phyloP scores from a whole-genome alignment of 2,329 filamentous ascomycete species.

The Colletotrichum tamarilloi region DNA sequence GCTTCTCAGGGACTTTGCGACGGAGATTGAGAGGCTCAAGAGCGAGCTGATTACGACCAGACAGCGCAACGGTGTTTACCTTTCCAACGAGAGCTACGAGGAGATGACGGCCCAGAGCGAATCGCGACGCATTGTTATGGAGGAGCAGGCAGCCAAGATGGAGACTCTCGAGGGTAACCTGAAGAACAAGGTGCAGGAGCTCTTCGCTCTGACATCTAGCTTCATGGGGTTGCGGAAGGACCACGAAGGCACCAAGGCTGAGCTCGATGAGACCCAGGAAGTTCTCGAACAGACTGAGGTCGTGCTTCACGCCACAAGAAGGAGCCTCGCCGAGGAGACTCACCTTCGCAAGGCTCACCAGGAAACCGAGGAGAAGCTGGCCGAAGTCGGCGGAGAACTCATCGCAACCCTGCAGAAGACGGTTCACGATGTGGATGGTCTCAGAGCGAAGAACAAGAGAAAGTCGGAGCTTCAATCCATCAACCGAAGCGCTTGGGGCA shows the following conservation, averaged over 20 bases:
- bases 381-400: conserved; percentile 78
- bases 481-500: conserved; percentile 83
- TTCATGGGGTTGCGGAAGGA: conserved; percentile 93
- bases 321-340: conserved; percentile 82
- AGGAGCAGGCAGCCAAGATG: conserved; percentile 92
- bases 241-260: conserved; percentile 78
- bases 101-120: conserved; percentile 93
- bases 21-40: conserved; percentile 94
- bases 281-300: conserved; percentile 90
- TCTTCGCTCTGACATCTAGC: conserved; percentile 85
- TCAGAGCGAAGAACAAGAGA: conserved; percentile 87
- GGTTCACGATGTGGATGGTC: conserved; percentile 80
- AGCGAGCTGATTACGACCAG: conserved; percentile 92
- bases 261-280: conserved; percentile 82
- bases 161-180: conserved; percentile 92
- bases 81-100: conserved; percentile 89
- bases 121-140: conserved; percentile 87
- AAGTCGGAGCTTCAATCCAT: conserved; percentile 84
- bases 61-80: conserved; percentile 93
- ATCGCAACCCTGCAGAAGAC: conserved; percentile 82
- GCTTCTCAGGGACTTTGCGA: conserved; percentile 87
- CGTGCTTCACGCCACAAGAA: conserved; percentile 80
- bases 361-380: conserved; percentile 82
- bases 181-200: conserved; percentile 92
- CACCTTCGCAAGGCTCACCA: conserved; percentile 85